A percentile compares a stretch with the other conserved stretches of the same genome.
These are phyloP conservation scores for Kandelia obovata DNA, from an alignment of 345 rosid genomes.

Conservation along the genomic window DNA sequence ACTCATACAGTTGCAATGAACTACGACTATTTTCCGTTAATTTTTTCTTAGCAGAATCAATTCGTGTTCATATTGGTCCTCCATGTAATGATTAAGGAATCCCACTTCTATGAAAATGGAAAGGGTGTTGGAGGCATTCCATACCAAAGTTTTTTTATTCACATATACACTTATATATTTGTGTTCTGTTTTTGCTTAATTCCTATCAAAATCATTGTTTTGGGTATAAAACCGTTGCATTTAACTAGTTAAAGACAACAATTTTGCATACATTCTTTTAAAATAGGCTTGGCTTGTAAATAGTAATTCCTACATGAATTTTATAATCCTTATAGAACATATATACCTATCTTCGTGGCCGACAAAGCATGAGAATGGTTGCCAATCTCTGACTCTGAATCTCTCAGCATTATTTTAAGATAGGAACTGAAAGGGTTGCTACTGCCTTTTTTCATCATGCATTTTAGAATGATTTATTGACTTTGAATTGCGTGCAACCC, in stretches of 20 bases:
- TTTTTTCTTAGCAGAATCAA: conserved; percentile 16
- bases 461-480: not conserved
- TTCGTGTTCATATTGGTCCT: conserved; percentile 14
- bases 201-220: too few species aligned
- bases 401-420: conserved; percentile 23
- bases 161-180: not conserved
- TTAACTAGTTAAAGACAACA: too few species aligned
- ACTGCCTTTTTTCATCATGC: not conserved
- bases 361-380: conserved; percentile 43
- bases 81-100: conserved; percentile 28
- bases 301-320: not conserved
- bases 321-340: not conserved
- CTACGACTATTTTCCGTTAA: conserved; percentile 12
- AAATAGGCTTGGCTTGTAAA: too few species aligned
- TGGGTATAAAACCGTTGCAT: too few species aligned
- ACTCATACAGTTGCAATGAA: conserved; percentile 21
- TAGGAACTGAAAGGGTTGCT: conserved; percentile 2
- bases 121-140: conserved; percentile 13
- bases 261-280: too few species aligned
- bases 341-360: conserved; percentile 32
- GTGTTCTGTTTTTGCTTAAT: not conserved
- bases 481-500: not conserved
- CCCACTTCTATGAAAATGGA: conserved; percentile 12
- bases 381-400: conserved; percentile 23
- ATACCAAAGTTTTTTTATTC: not conserved